Evolutionary conservation across 2,329 filamentous ascomycete species (phyloP), one percentile per base, ranked within the genome.

Genomic region (Trichoderma arundinaceum): DNA sequence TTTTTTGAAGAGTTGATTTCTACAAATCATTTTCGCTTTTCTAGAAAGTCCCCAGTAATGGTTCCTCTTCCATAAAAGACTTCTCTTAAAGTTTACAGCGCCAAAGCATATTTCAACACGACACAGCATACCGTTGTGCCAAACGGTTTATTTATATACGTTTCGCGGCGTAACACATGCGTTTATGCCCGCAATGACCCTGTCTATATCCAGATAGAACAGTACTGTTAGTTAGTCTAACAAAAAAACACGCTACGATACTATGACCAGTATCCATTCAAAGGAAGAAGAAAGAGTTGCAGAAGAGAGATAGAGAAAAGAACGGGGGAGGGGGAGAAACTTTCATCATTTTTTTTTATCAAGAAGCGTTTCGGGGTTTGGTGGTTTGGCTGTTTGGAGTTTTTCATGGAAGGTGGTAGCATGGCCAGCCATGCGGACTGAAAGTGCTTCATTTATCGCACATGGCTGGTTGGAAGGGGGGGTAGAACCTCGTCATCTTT

Each of bases 401-500:
- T 64, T 28, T 28, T 28, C n/a, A n/a, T 60, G 61, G 51, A 49
- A 48, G 64, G 44, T 54, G 57, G 57, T 19, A 54, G 46, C 57
- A 58, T 60, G 39, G 15, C 64, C 61, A 65, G 48, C 65, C 62
- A 67, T 67, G 65, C 48, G 61, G 61, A 67, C 65, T 60, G 65
- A 67, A 67, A 67, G 65, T 60, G 65, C 65, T 67, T 67, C 65
- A 57, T 57, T 53, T 54, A 67, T 65, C 65, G 61, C 65, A 67
- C 65, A 67, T 67, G 65, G 65, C 65, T 64, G 35, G 19, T 57
- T 57, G 44, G n/a, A 17, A 46, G 15, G 28, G 22, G 54, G 41
- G 13, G 38, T 58, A 41, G 10, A 32, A 38, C 6, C 7, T 7
- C 7, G 2, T 43, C 2, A 1, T 41, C 35, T 41, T 41, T 33